Base-by-base conservation (phyloP, 768 basidiomycete genomes). In the Tephrocybe rancida region DNA sequence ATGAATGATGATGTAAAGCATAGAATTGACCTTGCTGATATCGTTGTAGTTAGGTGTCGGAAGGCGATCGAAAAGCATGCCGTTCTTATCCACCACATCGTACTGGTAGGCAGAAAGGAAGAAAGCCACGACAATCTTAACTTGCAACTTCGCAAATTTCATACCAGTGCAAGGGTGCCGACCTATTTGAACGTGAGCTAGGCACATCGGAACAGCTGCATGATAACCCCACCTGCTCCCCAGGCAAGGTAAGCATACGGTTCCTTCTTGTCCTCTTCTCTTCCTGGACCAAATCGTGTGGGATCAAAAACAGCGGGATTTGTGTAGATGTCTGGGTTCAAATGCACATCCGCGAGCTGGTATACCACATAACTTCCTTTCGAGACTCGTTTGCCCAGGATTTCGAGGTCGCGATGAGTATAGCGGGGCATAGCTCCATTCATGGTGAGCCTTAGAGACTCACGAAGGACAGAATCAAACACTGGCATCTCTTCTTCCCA, bases 401-500 rank as follows among this genome's bases (percentile, higher is more conserved):
- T 52, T 0, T 48, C 27, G 1, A 73, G 26, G 26, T 71, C 70
- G 3, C 47, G 45, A 9, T 72, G 39, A 52, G 74, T 75, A 0
- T 75, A 61, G 13, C 75, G 70, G 19, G 74, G 60, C 2, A 61
- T 56, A 3, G 73, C 63, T 2, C 59, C 64, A 11, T 63, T 63
- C 18, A 66, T 16, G 3, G 62, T 62, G 6, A 75, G 48, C 3
- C 75, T 68, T 14, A 77, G 50, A 0, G 74, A 75, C 54, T 77
- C 74, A n/a, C 72, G 69, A 32, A 75, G 64, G 41, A 72, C 61
- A 10, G 65, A 46, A 14, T 77, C 74, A 24, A 73, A 24, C 27
- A 61, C 54, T 1, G 73, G 73, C 59, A 74, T 67, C 44, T 72
- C 66, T 8, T 70, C 70, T 52, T 77, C 75, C 75, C 74, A 77